Conservation (phyloP, 2,329 filamentous ascomycete species). For the Nigrograna mackinnonii region DNA sequence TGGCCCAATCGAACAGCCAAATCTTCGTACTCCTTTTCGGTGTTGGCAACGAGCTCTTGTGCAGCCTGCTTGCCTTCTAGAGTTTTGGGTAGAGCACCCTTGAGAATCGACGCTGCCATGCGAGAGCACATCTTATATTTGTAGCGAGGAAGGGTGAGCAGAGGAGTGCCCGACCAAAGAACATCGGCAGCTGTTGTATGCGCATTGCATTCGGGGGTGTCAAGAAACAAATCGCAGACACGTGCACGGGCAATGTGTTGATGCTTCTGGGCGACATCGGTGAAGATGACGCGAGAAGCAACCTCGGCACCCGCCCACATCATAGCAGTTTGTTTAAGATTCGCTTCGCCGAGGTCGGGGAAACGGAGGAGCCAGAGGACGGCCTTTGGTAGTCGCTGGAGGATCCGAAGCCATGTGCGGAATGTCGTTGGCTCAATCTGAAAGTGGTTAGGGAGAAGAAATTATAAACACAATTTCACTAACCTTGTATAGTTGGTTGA, state of each 20-base stretch:
- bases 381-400: constrained; percentile 81
- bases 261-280: constrained; percentile 93
- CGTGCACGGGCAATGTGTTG: constrained; percentile 91
- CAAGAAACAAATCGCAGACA: constrained; percentile 91
- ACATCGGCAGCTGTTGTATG: constrained; percentile 97
- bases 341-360: constrained; percentile 86
- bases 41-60: constrained; percentile 73
- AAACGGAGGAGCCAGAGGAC: constrained; percentile 97
- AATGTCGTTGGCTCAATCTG: constrained; percentile 98
- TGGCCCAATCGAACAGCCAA: constrained; percentile 44
- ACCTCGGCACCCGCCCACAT: constrained; percentile 85
- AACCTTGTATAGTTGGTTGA: constrained; percentile 99
- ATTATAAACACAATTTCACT: constrained; percentile 20
- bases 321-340: constrained; percentile 78
- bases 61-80: constrained; percentile 69
- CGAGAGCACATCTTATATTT: constrained; percentile 98
- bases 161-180: constrained; percentile 91
- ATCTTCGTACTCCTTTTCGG: constrained; percentile 83
- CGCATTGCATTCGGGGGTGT: constrained; percentile 97
- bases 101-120: constrained; percentile 94
- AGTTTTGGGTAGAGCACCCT: constrained; percentile 79
- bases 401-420: constrained; percentile 90
- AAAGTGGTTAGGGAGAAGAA: constrained; percentile 13
- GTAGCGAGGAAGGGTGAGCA: constrained; percentile 88
- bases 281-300: constrained; percentile 87